phyloP scores from a whole-genome alignment of 2,329 filamentous ascomycete genomes.

The Cladophialophora yegresii region DNA sequence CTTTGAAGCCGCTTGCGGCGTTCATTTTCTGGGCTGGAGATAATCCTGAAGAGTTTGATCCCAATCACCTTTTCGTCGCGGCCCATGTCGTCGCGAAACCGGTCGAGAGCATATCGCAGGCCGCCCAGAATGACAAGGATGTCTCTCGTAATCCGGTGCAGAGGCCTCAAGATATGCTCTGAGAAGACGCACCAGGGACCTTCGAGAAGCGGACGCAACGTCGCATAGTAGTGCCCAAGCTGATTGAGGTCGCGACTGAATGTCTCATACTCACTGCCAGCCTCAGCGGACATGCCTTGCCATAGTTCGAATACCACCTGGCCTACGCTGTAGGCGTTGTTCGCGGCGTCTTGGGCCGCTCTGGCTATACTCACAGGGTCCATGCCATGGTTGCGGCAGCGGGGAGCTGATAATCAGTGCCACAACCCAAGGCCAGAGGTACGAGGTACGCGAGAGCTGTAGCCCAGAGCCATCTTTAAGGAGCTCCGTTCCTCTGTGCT shows the following conservation, averaged over 20 bases:
- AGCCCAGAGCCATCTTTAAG: background rate
- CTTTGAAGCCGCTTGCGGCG: background rate
- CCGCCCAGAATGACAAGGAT: background rate
- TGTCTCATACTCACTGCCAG: background rate
- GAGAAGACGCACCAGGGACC: background rate
- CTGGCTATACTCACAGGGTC: background rate
- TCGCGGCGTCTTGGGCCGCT: background rate
- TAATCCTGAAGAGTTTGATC: background rate
- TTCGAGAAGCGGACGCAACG: background rate
- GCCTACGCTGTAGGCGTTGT: background rate
- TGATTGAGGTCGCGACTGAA: background rate
- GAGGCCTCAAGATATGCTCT: background rate
- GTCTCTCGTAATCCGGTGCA: background rate
- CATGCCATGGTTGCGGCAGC: constrained; percentile 1
- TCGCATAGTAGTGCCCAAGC: background rate
- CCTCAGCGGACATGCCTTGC: background rate
- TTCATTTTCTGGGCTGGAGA: background rate
- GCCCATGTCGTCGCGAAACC: background rate
- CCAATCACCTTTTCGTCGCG: background rate
- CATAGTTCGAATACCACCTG: background rate
- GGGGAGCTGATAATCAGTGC: background rate
- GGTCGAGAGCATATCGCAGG: background rate
- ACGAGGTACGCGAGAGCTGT: background rate
- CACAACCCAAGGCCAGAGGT: too few relatives aligned
- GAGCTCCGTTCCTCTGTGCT: background rate